These are phyloP conservation scores for Sclerotiophoma versabilis DNA, from an alignment of 2,329 filamentous ascomycete genomes.

Conservation along the genomic window DNA sequence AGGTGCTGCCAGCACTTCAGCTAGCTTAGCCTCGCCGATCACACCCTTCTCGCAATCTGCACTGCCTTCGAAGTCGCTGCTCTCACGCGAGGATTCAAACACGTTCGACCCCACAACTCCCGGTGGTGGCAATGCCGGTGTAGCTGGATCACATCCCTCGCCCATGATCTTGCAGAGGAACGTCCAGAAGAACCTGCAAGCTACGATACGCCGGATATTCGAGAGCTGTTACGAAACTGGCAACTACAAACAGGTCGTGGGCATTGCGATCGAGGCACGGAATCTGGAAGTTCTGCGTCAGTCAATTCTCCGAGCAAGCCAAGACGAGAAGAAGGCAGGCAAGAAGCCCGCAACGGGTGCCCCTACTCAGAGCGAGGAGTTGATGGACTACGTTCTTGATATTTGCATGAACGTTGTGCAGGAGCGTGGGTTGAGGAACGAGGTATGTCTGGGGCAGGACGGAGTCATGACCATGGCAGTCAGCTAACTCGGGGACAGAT, in stretches of 20 bases:
- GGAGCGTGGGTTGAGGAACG: constrained; percentile 82
- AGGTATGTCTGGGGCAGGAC: constrained; percentile 53
- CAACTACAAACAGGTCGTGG: constrained; percentile 93
- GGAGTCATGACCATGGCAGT: not conserved
- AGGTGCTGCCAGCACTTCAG: constrained; percentile 71
- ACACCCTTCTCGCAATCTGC: constrained; percentile 95
- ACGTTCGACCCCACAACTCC: constrained; percentile 64
- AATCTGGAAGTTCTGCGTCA: constrained; percentile 86
- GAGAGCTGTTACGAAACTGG: constrained; percentile 86
- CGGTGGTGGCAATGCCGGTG: constrained; percentile 63
- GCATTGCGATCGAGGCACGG: constrained; percentile 93
- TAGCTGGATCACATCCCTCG: constrained; percentile 61
- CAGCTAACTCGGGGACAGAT: constrained; percentile 63
- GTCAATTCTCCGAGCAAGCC: constrained; percentile 87
- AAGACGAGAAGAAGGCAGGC: constrained; percentile 79
- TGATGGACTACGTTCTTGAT: constrained; percentile 95
- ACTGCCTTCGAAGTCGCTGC: constrained; percentile 89
- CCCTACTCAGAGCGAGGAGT: constrained; percentile 76
- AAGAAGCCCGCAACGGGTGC: constrained; percentile 63
- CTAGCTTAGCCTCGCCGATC: constrained; percentile 80
- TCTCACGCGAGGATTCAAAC: constrained; percentile 80
- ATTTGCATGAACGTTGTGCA: constrained; percentile 99
- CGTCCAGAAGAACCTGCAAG: constrained; percentile 80
- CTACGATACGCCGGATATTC: constrained; percentile 87
- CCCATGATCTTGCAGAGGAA: constrained; percentile 73